phyloP scores from a whole-genome alignment of 2,329 filamentous ascomycete species.

The Penicillium aurantiogriseum region DNA sequence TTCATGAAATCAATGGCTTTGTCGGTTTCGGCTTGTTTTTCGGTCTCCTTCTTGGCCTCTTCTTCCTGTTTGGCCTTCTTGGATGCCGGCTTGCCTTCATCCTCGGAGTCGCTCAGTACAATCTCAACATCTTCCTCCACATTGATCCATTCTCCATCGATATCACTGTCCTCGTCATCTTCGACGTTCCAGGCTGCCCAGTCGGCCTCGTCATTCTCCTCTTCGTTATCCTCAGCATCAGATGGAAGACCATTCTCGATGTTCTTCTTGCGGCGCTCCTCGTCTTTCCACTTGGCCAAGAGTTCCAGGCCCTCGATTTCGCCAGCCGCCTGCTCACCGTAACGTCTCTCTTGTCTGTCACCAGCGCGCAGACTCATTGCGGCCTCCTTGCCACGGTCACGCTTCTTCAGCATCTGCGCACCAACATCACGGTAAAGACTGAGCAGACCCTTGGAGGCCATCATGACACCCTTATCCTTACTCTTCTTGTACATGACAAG shows the following conservation, averaged over 20 bases:
- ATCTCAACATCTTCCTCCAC: slow-evolving; percentile 80
- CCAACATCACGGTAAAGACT: slow-evolving; percentile 89
- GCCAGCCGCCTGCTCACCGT: slow-evolving; percentile 76
- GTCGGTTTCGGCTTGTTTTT: slow-evolving; percentile 41
- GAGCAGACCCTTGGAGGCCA: slow-evolving; percentile 91
- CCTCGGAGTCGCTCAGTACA: slow-evolving; percentile 69
- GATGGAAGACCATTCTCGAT: slow-evolving; percentile 65
- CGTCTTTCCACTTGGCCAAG: slow-evolving; percentile 88
- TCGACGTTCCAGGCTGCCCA: slow-evolving; percentile 63
- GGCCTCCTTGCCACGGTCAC: slow-evolving; percentile 87
- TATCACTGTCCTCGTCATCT: slow-evolving; percentile 58
- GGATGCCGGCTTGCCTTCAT: slow-evolving; percentile 59
- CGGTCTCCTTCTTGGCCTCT: slow-evolving; percentile 30
- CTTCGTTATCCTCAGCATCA: slow-evolving; percentile 61
- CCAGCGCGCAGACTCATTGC: slow-evolving; percentile 77
- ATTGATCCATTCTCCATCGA: slow-evolving; percentile 89
- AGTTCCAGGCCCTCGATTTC: slow-evolving; percentile 90
- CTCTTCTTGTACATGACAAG: slow-evolving; percentile 93
- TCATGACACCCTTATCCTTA: slow-evolving; percentile 98
- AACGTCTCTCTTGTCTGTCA: slow-evolving; percentile 72
- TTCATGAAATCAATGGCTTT: slow-evolving; percentile 45
- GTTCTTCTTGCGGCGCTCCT: slow-evolving; percentile 73
- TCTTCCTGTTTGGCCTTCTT: slow-evolving; percentile 63
- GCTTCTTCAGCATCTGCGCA: slow-evolving; percentile 82
- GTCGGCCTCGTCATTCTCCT: slow-evolving; percentile 60